Conservation (phyloP, 768 basidiomycete genomes). For the Naganishia friedmannii region DNA sequence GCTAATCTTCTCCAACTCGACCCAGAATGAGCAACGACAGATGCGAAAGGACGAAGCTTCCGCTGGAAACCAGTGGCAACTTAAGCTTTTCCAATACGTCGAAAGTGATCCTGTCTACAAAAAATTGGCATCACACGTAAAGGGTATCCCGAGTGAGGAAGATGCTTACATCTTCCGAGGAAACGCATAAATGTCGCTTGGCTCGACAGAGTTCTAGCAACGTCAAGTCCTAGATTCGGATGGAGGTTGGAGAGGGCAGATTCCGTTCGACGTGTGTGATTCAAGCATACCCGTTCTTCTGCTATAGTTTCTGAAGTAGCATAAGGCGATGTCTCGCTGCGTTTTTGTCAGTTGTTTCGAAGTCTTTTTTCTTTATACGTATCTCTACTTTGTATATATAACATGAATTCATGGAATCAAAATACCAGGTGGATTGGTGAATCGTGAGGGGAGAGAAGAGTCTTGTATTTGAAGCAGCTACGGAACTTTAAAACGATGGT, state of each 20-base stretch:
- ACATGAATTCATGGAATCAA: background rate
- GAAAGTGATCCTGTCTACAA: slow-evolving; percentile 73
- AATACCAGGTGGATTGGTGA: background rate
- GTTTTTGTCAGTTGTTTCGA: background rate
- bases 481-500: too few species aligned
- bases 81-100: slow-evolving; percentile 72
- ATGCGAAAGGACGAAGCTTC: slow-evolving; percentile 75
- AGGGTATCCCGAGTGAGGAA: slow-evolving; percentile 67
- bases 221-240: background rate
- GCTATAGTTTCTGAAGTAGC: background rate
- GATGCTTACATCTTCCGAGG: slow-evolving; percentile 66
- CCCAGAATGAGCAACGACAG: slow-evolving; percentile 87
- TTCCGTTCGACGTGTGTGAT: background rate
- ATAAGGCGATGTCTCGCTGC: slow-evolving; percentile 1
- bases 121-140: slow-evolving; percentile 59
- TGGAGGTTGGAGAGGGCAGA: background rate
- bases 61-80: slow-evolving; percentile 67
- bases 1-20: background rate
- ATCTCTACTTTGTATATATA: slow-evolving; percentile 1
- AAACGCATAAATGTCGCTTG: background rate
- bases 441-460: background rate
- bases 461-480: too few species aligned
- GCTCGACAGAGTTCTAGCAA: background rate
- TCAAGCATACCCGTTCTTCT: background rate
- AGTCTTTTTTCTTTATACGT: background rate